phyloP scores from a whole-genome alignment of 139 green algal genomes.

The Picochlorum costavermella region DNA sequence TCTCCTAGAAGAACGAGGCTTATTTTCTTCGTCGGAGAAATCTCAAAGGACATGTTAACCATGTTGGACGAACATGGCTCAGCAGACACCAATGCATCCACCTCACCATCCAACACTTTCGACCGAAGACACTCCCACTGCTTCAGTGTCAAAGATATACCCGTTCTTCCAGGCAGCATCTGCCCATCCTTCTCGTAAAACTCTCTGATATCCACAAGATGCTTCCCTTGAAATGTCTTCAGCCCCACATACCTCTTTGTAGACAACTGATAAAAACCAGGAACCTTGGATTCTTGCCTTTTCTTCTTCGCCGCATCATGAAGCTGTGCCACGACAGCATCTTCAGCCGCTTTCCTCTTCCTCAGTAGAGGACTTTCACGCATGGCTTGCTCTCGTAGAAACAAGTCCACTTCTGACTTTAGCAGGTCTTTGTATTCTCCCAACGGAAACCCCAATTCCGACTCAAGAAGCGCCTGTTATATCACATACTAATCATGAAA shows the following conservation, averaged over 20 bases:
- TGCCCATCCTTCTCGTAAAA: slow-evolving; percentile 46
- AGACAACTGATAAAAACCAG: slow-evolving; percentile 10
- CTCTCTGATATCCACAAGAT: slow-evolving; percentile 38
- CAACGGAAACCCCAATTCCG: slow-evolving; percentile 11
- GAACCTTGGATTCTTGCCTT: too few species aligned
- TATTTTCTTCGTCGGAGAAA: slow-evolving; percentile 26
- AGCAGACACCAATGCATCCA: background rate
- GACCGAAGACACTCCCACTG: slow-evolving; percentile 26
- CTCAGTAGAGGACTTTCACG: too few species aligned
- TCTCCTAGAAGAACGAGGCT: slow-evolving; percentile 35
- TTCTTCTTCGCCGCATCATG: too few species aligned
- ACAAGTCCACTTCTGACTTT: slow-evolving; percentile 25
- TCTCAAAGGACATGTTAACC: background rate
- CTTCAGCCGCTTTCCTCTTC: too few species aligned
- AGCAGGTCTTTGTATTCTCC: slow-evolving; percentile 19
- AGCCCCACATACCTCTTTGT: slow-evolving; percentile 22
- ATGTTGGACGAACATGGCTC: too few species aligned
- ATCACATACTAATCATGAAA: too few species aligned
- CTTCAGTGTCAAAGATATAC: slow-evolving; percentile 21
- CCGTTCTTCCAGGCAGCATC: slow-evolving; percentile 35
- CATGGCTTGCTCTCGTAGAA: background rate
- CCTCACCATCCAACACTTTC: background rate
- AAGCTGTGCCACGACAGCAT: too few species aligned
- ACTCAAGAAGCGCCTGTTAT: slow-evolving; percentile 3
- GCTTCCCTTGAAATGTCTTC: slow-evolving; percentile 17